Percentiles rank a stretch among this genome's conserved stretches.
Evolutionary conservation across 2,329 filamentous ascomycete genomes (phyloP).

Genomic region (Epichloe brachyelytri): DNA sequence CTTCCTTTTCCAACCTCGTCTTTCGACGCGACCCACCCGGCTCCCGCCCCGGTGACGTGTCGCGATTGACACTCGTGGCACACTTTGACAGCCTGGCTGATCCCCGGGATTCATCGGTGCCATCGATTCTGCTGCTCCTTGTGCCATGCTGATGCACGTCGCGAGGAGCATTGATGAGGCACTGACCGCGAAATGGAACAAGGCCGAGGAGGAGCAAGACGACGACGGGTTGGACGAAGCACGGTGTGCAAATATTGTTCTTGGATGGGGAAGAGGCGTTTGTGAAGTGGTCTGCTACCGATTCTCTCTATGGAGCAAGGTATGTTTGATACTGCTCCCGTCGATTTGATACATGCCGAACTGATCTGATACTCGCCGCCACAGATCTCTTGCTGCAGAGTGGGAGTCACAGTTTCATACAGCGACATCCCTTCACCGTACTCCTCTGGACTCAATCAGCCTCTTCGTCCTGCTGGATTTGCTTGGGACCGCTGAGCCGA

Average conservation of each 20-base stretch:
- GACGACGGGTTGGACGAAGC: slow-evolving; percentile 53
- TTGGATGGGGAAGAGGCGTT: slow-evolving; percentile 95
- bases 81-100: slow-evolving; percentile 82
- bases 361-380: neutral
- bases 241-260: slow-evolving; percentile 78
- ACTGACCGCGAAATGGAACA: slow-evolving; percentile 65
- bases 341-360: neutral
- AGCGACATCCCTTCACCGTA: slow-evolving; percentile 61
- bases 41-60: slow-evolving; percentile 59
- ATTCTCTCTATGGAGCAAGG: slow-evolving; percentile 83
- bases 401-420: slow-evolving; percentile 66
- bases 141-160: slow-evolving; percentile 83
- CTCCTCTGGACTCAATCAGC: slow-evolving; percentile 63
- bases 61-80: slow-evolving; percentile 73
- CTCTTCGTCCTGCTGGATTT: slow-evolving; percentile 89
- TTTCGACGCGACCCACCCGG: slow-evolving; percentile 82
- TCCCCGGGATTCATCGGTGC: slow-evolving; percentile 87
- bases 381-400: slow-evolving; percentile 56
- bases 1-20: slow-evolving; percentile 79
- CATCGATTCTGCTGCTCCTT: slow-evolving; percentile 85
- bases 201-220: slow-evolving; percentile 52
- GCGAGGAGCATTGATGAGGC: slow-evolving; percentile 69
- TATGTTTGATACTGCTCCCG: slow-evolving; percentile 21
- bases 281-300: slow-evolving; percentile 59
- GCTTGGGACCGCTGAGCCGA: slow-evolving; percentile 56